Evolutionary conservation across 768 basidiomycete genomes (phyloP), one percentile per base, ranked within the genome.

Genomic region (Pulveroboletus frians): DNA sequence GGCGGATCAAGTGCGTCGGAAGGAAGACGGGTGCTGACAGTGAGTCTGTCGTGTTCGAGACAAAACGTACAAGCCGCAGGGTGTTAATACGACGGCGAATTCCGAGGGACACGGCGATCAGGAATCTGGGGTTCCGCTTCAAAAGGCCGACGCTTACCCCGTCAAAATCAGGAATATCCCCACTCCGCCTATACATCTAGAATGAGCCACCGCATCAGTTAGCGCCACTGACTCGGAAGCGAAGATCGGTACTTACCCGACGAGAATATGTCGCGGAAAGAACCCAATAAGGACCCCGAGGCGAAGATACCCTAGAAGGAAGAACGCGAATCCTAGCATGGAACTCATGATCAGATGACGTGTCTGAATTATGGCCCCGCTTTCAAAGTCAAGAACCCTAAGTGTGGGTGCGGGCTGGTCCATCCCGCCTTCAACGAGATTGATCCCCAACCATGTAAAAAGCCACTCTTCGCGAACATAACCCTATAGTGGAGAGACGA

Each of bases 251-350:
- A 67, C 81, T 54, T 60, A 88, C 80, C 94, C 94, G n/a, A 99
- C 90, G 26, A 97, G 78, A 61, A 97, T 96, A 61, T 96, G 93
- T 13, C 95, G 76, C 15, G 95, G 95, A 70, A 98, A 97, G 71
- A 98, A 98, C 1, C 93, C 93, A 31, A 96, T 85, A 9, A 98
- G 69, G 6, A 80, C 76, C 3, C 95, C 95, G 11, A 97, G 76
- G 39, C 81, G 82, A 55, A 94, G 81, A 14, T 78, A 79, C 13
- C 93, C 93, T 17, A 97, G 77, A n/a, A 88, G 68, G 67, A 94
- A 83, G 68, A 96, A 96, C 0, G 88, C 75, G 17, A 93, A 64
- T 34, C 60, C 54, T 63, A 34, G 7, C 4, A 27, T 30, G 38
- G 27, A 18, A 40, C 20, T 20, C 38, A 52, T 56, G 46, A 49